Percentiles rank a stretch among this genome's conserved stretches.
Evolutionary conservation across 257 asterid species (phyloP).

Genomic region (Scutellaria minor): DNA sequence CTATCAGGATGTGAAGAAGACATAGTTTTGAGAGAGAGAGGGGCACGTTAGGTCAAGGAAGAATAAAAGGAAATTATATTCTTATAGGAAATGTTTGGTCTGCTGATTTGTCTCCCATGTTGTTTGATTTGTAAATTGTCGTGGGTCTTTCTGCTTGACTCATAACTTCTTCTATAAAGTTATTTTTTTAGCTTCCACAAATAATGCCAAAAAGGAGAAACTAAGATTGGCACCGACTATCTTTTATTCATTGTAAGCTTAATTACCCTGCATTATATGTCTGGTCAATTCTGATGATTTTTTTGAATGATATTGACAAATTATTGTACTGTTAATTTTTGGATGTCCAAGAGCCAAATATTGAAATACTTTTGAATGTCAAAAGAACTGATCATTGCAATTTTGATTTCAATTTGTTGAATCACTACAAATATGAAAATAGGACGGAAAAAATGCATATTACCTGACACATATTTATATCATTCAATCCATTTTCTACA

Average conservation of each 20-base stretch:
- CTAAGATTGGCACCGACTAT: constrained; percentile 61
- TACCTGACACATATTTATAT: background rate
- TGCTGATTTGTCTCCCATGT: background rate
- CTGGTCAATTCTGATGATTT: background rate
- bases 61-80: no score
- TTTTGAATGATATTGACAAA: background rate
- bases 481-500: constrained; percentile 14
- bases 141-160: background rate
- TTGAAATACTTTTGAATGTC: background rate
- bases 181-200: constrained; percentile 40
- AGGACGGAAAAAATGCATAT: no score
- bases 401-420: no score
- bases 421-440: no score
- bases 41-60: no score
- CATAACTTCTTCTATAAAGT: constrained; percentile 10
- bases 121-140: background rate
- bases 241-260: constrained; percentile 81
- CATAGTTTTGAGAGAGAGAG: no score
- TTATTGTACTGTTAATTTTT: background rate
- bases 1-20: no score
- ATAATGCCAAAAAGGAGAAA: constrained; percentile 59
- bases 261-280: constrained; percentile 15
- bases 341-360: constrained; percentile 8
- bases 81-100: background rate
- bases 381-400: constrained; percentile 22